phyloP scores from a whole-genome alignment of 169 alveolate genomes.

The Plasmodium cynomolgi region DNA sequence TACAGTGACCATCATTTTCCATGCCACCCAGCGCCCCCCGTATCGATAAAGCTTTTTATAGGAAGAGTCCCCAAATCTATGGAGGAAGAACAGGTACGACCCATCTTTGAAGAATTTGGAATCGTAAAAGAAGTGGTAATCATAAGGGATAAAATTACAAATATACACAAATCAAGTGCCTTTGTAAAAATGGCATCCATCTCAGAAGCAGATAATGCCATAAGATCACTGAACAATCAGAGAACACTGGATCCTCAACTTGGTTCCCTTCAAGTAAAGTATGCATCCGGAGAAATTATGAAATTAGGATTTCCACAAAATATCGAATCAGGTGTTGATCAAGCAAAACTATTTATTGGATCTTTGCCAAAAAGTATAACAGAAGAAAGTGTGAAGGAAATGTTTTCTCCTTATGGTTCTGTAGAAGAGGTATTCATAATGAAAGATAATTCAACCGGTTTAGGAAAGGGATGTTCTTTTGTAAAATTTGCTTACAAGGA shows the following conservation, averaged over 20 bases:
- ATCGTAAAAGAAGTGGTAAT: conserved; percentile 88
- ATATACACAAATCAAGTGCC: conserved; percentile 89
- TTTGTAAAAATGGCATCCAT: conserved; percentile 90
- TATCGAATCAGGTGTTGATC: conserved; percentile 81
- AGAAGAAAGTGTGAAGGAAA: conserved; percentile 87
- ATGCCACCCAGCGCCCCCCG: conserved; percentile 93
- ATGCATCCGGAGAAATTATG: conserved; percentile 92
- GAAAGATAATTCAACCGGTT: conserved; percentile 89
- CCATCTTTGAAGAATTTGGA: conserved; percentile 90
- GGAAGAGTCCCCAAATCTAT: conserved; percentile 90
- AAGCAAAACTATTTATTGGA: conserved; percentile 92
- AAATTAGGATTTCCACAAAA: conserved; percentile 89
- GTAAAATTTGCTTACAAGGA: conserved; percentile 90
- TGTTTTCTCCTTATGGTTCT: conserved; percentile 88
- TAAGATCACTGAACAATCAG: conserved; percentile 87
- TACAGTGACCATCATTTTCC: conserved; percentile 75
- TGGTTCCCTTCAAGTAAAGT: conserved; percentile 90
- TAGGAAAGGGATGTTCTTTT: conserved; percentile 92
- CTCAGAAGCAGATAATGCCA: conserved; percentile 92
- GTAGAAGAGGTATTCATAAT: conserved; percentile 90
- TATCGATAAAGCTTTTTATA: conserved; percentile 90
- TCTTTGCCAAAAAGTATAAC: conserved; percentile 87
- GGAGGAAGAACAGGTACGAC: conserved; percentile 87
- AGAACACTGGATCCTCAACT: conserved; percentile 86
- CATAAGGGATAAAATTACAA: conserved; percentile 89